Evolutionary conservation across 2,329 filamentous ascomycete genomes (phyloP), one percentile per base, ranked within the genome.

Genomic region (Monosporascus ibericus): DNA sequence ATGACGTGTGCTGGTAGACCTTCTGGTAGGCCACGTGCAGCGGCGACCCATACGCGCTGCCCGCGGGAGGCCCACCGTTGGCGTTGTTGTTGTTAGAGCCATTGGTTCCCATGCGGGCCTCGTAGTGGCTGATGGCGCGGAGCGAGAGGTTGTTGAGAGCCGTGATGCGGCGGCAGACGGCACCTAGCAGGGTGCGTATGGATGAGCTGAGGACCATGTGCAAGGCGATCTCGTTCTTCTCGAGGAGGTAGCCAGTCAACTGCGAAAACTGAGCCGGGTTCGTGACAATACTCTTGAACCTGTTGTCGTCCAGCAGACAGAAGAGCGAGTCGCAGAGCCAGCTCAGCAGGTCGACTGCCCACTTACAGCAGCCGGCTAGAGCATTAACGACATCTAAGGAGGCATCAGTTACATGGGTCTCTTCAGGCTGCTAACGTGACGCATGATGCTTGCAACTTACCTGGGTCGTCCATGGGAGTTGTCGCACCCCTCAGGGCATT

Each of bases 291-390:
- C 71, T 69, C 61, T 76, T 73, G 57, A 83, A 81, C 47, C 73
- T 72, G 3, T 63, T 63, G 53, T 83, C 79, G 48, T 77, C 74
- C 48, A 78, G 72, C 11, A 86, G 74, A 40, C 75, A 70, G 55
- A 85, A 81, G 2, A 86, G 70, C 18, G 74, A 75, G 60, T 86
- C 81, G n/a, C 74, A 72, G 11, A 86, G 66, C 80, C 82, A 86
- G 2, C 78, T 75, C 46, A 86, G 68, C 15, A 95, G 74, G 55
- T 92, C 86, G 37, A 91, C 75, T 0, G 82, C 82, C 92, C 92
- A 96, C 63, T 81, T 85, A 4, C 87, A 82, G 51, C 90, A 87
- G 22, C 89, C 88, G 5, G 85, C 80, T 11, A 95, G 73, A 44
- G 85, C 81, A 40, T 85, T 81, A 2, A 92, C 80, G 14, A 90